Evolutionary conservation across 2,329 filamentous ascomycete genomes (phyloP).

Genomic region (Achaetomium macrosporum): DNA sequence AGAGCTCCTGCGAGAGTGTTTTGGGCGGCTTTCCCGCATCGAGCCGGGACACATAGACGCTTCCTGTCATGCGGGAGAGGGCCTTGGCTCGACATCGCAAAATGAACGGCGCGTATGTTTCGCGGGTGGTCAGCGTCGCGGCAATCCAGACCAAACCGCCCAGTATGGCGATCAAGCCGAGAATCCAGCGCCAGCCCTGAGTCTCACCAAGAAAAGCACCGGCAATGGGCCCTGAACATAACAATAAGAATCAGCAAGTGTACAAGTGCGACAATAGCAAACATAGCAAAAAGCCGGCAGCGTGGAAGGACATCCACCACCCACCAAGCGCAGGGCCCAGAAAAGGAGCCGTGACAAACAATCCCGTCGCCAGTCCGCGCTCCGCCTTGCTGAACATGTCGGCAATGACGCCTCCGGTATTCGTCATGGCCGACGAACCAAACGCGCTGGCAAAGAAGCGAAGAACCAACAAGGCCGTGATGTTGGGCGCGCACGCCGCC

Average conservation of each 20-base stretch:
- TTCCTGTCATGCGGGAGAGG: conserved; percentile 47
- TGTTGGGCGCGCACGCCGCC: not conserved
- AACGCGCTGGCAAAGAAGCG: conserved; percentile 60
- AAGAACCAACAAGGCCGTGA: conserved; percentile 48
- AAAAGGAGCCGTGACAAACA: conserved; percentile 62
- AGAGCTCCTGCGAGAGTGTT: conserved; percentile 33
- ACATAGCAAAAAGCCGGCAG: conserved; percentile 51
- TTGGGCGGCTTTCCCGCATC: conserved; percentile 38
- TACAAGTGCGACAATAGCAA: not conserved
- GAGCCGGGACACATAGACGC: conserved; percentile 49
- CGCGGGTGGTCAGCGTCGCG: conserved; percentile 47
- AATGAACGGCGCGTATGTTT: conserved; percentile 56
- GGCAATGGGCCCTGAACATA: conserved; percentile 14
- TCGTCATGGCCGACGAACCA: conserved; percentile 56
- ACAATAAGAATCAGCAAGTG: not conserved
- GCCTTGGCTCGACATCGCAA: conserved; percentile 43
- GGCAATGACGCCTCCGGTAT: conserved; percentile 57
- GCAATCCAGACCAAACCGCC: conserved; percentile 54
- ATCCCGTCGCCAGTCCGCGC: conserved; percentile 52
- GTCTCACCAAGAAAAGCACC: conserved; percentile 16
- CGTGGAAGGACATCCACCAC: not conserved
- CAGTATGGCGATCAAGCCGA: conserved; percentile 59
- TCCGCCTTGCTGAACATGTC: conserved; percentile 48
- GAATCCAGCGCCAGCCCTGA: conserved; percentile 64
- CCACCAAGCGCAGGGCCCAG: conserved; percentile 54